These are phyloP conservation scores for Saccharomyces hybrid DNA, from an alignment of 1,139 yeast species.

Conservation along the genomic window DNA sequence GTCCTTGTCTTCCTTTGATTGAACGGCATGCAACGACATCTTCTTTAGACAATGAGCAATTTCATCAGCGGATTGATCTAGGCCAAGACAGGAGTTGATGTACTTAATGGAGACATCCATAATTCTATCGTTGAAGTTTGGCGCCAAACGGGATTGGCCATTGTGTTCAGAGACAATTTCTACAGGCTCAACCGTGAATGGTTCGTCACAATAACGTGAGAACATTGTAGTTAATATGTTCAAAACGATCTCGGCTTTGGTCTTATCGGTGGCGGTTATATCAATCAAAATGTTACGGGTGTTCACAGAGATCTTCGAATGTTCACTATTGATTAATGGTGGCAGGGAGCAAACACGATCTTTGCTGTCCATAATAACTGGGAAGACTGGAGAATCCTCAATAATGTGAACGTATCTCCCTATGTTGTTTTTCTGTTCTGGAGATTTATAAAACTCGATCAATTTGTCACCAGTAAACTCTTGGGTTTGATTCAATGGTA, in stretches of 20 bases:
- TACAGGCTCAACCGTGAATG: slow-evolving; percentile 83
- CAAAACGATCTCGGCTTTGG: slow-evolving; percentile 85
- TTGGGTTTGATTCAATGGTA: slow-evolving; percentile 79
- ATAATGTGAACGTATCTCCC: slow-evolving; percentile 85
- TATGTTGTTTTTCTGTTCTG: slow-evolving; percentile 76
- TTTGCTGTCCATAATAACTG: slow-evolving; percentile 75
- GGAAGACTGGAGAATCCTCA: slow-evolving; percentile 81
- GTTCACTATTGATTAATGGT: slow-evolving; percentile 92
- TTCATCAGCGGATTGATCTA: slow-evolving; percentile 59
- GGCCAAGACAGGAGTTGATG: slow-evolving; percentile 88
- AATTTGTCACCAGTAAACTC: slow-evolving; percentile 69
- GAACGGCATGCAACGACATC: slow-evolving; percentile 70
- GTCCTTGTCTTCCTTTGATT: slow-evolving; percentile 42
- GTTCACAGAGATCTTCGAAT: slow-evolving; percentile 75
- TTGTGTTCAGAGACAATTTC: slow-evolving; percentile 79
- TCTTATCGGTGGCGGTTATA: slow-evolving; percentile 89
- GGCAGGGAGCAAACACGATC: slow-evolving; percentile 86
- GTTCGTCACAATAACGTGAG: slow-evolving; percentile 70
- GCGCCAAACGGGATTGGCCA: slow-evolving; percentile 66
- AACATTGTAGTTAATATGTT: slow-evolving; percentile 95
- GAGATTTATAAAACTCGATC: slow-evolving; percentile 66
- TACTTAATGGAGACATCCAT: slow-evolving; percentile 73
- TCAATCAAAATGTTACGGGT: slow-evolving; percentile 89
- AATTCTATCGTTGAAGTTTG: slow-evolving; percentile 58
- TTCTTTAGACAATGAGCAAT: slow-evolving; percentile 61